Evolutionary conservation across 148 eudicot species (phyloP).

Genomic region (Amaranthus palmeri): DNA sequence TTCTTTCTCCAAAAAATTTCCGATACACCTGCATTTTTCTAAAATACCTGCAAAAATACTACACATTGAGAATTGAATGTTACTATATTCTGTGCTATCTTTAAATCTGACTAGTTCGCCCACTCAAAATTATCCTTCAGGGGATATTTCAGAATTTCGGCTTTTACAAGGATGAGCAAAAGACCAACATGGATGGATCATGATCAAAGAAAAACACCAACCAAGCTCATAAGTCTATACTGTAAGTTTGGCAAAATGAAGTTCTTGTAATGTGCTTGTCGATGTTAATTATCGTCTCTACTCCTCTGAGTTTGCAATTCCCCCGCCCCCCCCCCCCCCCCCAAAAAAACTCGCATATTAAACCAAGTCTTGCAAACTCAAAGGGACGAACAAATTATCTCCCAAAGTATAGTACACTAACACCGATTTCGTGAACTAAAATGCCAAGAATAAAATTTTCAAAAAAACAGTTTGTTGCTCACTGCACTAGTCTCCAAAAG

Average conservation of each 20-base stretch:
- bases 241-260: conserved; percentile 17
- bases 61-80: too few species aligned
- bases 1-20: neutral
- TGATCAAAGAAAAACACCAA: conserved; percentile 17
- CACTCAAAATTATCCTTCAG: conserved; percentile 30
- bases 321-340: too few species aligned
- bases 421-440: neutral
- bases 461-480: too few species aligned
- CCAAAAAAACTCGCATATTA: too few species aligned
- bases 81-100: neutral
- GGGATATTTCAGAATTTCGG: conserved; percentile 61
- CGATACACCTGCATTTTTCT: neutral
- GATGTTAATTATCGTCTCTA: too few species aligned
- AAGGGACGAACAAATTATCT: neutral
- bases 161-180: conserved; percentile 31
- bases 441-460: neutral
- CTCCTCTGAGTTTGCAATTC: neutral
- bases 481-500: conserved; percentile 19
- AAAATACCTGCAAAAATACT: neutral
- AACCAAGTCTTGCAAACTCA: too few species aligned
- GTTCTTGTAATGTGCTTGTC: conserved; percentile 1
- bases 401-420: conserved; percentile 17
- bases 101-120: neutral
- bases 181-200: conserved; percentile 19
- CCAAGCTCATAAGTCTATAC: conserved; percentile 2